Evolutionary conservation across 805 yeast species (phyloP), one percentile per base, ranked within the genome.

Genomic region (Clavispora santaluciae): DNA sequence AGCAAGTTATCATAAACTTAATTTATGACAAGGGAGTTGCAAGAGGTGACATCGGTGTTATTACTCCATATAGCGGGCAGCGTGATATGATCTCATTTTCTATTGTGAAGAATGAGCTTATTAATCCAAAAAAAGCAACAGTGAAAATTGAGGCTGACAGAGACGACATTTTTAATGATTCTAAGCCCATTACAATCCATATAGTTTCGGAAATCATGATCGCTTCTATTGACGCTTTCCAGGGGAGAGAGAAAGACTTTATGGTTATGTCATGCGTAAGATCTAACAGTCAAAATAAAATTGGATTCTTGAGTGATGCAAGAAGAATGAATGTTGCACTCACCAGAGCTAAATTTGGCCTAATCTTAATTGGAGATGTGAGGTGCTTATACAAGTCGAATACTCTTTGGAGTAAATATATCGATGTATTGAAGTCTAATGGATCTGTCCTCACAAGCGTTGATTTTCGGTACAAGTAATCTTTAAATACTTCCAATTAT

Each of bases 291-390:
- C 72, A 72, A 40, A 82, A 80, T 45, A 75, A 77, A 9, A 84
- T 89, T 51, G 96, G 96, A 6, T 88, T 89, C 63, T 71, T 88
- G 58, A 76, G 81, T 48, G 96, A 88, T 54, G 86, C 89, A 18
- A 73, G 95, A 57, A 83, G 96, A 65, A 61, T 88, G 57, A 88
- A 88, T 59, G 96, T 89, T 42, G 96, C 95, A 4, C 68, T 88
- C 38, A 88, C 96, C 1, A 78, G 96, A 63, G 95, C 96, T 20
- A 82, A 76, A 58, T 87, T 78, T 56, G 96, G 96, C 5, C 61
- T 88, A 47, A 72, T 86, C 13, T 42, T 51, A 17, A 36, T 51
- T 20, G 55, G 55, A 13, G 55, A 51, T 22, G 41, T 41, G 8
- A 33, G 36, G 1, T 51, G 55, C 26, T 40, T 51, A 25, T 40